These are phyloP conservation scores for Streptanthus diversifolius DNA, from an alignment of 345 rosid genomes.

Conservation along the genomic window DNA sequence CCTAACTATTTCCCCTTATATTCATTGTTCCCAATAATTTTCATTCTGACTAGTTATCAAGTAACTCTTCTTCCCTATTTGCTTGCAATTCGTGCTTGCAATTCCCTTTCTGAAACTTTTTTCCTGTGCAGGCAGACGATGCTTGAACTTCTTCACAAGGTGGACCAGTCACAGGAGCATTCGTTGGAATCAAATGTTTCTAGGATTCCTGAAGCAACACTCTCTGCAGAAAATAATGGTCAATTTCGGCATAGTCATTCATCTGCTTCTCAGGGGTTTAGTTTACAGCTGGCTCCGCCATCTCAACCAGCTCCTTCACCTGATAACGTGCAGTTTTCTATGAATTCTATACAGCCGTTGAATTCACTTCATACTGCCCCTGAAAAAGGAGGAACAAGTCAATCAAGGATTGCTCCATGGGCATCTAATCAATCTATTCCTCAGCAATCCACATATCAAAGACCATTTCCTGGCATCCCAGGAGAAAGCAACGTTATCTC, in stretches of 20 bases:
- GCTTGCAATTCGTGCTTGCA: not conserved
- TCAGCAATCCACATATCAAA: conserved; percentile 43
- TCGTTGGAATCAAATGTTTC: conserved; percentile 42
- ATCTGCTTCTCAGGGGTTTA: conserved; percentile 69
- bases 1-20: not conserved
- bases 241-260: conserved; percentile 52
- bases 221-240: conserved; percentile 54
- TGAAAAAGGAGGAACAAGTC: conserved; percentile 43
- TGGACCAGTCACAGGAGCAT: conserved; percentile 57
- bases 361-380: conserved; percentile 36
- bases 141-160: conserved; percentile 92
- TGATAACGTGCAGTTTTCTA: conserved; percentile 40
- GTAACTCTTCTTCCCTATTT: not conserved
- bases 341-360: conserved; percentile 34
- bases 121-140: conserved; percentile 63
- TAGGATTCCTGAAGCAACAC: conserved; percentile 47
- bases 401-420: conserved; percentile 43
- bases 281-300: conserved; percentile 77
- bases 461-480: conserved; percentile 35
- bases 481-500: conserved; percentile 42
- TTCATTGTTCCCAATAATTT: not conserved
- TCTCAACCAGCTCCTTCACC: conserved; percentile 52
- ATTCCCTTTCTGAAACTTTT: not conserved
- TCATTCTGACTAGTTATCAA: not conserved
- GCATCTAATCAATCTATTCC: conserved; percentile 42